A percentile compares a stretch with the other conserved stretches of the same genome.
phyloP scores from a whole-genome alignment of 2,329 filamentous ascomycete genomes.

The Colletotrichum brevisporum region DNA sequence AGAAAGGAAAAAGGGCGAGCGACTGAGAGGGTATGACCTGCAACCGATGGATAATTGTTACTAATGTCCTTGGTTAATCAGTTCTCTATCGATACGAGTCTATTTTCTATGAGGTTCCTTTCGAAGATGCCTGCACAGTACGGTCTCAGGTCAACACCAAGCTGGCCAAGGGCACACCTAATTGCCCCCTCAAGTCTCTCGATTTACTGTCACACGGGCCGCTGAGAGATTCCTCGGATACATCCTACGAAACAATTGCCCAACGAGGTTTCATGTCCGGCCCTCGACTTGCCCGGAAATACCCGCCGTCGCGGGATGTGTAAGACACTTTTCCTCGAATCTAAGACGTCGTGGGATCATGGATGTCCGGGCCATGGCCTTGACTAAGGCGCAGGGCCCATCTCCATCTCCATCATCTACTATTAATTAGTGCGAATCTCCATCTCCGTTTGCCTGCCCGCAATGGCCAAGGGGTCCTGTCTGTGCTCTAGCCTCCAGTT shows the following conservation, averaged over 20 bases:
- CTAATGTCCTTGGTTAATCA: no score
- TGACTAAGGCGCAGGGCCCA: conserved; percentile 10
- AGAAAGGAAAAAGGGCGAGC: not conserved
- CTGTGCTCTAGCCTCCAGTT: conserved; percentile 8
- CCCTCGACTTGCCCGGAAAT: conserved; percentile 10
- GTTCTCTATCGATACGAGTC: no score
- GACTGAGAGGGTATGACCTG: not conserved
- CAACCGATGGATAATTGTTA: no score
- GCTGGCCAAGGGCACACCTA: not conserved
- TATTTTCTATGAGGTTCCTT: no score
- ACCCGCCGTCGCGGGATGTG: conserved; percentile 16
- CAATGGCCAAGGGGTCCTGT: conserved; percentile 14
- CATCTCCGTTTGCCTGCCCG: conserved; percentile 17
- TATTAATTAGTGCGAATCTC: no score
- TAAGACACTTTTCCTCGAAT: conserved; percentile 16
- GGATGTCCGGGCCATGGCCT: conserved; percentile 10
- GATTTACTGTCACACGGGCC: not conserved
- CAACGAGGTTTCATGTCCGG: conserved; percentile 27
- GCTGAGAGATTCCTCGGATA: not conserved
- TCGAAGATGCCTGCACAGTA: no score
- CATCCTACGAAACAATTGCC: conserved; percentile 23
- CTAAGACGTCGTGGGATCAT: not conserved
- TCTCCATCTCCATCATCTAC: no score
- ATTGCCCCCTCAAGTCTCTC: not conserved
- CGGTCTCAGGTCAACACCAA: no score